phyloP scores from a whole-genome alignment of 345 rosid species.

The Eucalyptus shirleyi region DNA sequence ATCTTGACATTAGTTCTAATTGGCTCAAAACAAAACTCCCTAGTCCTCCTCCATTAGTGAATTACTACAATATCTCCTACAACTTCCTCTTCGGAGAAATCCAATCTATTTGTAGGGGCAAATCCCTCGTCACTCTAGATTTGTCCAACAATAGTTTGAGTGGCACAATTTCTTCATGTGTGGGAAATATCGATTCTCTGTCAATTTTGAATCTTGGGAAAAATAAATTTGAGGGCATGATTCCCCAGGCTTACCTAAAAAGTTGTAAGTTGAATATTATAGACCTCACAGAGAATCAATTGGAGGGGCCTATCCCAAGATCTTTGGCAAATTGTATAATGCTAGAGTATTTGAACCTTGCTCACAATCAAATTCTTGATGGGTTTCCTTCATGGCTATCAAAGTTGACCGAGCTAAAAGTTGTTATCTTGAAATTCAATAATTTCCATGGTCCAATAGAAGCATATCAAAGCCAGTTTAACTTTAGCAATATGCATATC shows the following conservation, averaged over 20 bases:
- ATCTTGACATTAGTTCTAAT: no score
- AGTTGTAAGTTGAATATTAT: rapidly evolving
- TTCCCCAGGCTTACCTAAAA: not conserved
- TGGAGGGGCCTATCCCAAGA: not conserved
- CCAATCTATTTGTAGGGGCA: not conserved
- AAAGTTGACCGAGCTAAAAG: not conserved
- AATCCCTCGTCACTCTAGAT: no score
- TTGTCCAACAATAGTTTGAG: no score
- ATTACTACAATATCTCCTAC: not conserved
- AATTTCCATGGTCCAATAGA: not conserved
- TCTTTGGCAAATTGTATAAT: not conserved
- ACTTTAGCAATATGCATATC: not conserved
- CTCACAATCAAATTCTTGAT: not conserved
- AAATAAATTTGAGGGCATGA: not conserved
- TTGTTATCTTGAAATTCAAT: not conserved
- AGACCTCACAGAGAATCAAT: not conserved
- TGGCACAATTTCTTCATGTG: no score
- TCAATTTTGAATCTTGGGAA: no score
- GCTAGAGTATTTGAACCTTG: not conserved
- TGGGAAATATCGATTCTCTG: no score
- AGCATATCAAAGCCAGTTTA: not conserved
- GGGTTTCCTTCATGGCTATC: not conserved
- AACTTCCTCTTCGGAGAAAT: not conserved
- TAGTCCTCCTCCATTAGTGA: not conserved
- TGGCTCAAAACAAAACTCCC: not conserved